These are phyloP conservation scores for Oemleria cerasiformis DNA, from an alignment of 306 rosid genomes.

Conservation along the genomic window DNA sequence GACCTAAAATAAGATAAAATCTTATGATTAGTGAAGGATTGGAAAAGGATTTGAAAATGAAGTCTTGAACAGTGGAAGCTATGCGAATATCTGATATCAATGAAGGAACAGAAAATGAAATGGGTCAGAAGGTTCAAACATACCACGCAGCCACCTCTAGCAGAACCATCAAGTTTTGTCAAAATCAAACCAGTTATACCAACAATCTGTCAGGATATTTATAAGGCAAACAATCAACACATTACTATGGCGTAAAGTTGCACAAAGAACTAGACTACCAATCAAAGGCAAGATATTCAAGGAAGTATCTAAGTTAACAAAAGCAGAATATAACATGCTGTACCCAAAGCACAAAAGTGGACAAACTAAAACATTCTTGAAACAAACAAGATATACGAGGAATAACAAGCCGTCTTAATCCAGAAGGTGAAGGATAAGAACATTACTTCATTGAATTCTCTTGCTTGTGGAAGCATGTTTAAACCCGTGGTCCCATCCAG, in stretches of 20 bases:
- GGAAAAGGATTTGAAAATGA: background rate
- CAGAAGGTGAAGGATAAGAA: constrained; percentile 11
- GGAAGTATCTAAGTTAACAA: background rate
- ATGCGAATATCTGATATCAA: background rate
- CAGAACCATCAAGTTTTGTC: constrained; percentile 95
- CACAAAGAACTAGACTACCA: background rate
- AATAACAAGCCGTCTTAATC: constrained; percentile 4
- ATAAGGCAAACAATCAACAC: constrained; percentile 4
- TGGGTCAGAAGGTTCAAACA: constrained; percentile 1
- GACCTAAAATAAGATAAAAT: constrained; percentile 47
- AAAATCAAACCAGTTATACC: constrained; percentile 87
- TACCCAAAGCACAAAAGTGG: background rate
- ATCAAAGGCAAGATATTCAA: background rate
- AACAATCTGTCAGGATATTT: constrained; percentile 56
- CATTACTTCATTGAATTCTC: constrained; percentile 89
- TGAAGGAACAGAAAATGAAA: background rate
- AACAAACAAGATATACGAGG: background rate
- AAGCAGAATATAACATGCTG: background rate
- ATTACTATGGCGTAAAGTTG: background rate
- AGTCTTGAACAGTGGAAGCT: background rate
- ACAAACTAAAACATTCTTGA: constrained; percentile 2
- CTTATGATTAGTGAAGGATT: background rate
- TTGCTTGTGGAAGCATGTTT: constrained; percentile 97
- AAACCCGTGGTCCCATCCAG: constrained; percentile 98
- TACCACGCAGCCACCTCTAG: constrained; percentile 99